A percentile compares a stretch with the other conserved stretches of the same genome.
Evolutionary conservation across 225 moss, liverwort and hornwort genomes (phyloP).

Genomic region (Asterella californica): DNA sequence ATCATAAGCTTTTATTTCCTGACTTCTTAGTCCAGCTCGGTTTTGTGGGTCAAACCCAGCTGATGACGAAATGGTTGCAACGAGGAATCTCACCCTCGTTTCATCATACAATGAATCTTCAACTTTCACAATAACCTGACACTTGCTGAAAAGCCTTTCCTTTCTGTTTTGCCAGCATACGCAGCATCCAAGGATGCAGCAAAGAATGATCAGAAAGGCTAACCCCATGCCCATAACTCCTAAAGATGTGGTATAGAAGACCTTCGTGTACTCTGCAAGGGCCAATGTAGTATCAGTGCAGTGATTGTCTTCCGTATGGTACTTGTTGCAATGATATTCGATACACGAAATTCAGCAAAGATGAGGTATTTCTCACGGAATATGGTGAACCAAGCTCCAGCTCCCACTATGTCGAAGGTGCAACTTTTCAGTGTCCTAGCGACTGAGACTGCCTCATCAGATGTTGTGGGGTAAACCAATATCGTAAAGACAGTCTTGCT

Average conservation of each 20-base stretch:
- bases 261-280: conserved; percentile 37
- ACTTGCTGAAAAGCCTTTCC: conserved; percentile 26
- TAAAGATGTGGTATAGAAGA: conserved; percentile 24
- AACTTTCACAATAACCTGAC: conserved; percentile 18
- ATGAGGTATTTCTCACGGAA: conserved; percentile 29
- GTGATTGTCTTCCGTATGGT: background rate
- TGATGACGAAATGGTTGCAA: background rate
- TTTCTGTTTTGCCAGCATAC: conserved; percentile 33
- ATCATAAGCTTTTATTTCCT: no score
- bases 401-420: conserved; percentile 16
- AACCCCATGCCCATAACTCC: conserved; percentile 31
- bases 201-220: conserved; percentile 12
- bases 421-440: background rate
- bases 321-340: no score
- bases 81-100: conserved; percentile 25
- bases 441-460: background rate
- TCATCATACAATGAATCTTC: conserved; percentile 24
- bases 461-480: conserved; percentile 13
- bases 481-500: conserved; percentile 15
- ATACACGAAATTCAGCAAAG: background rate
- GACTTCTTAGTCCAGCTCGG: no score
- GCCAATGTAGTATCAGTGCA: background rate
- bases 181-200: conserved; percentile 36
- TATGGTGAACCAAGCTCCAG: conserved; percentile 43
- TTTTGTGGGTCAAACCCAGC: background rate